These are phyloP conservation scores for Krasilnikovozyma curviuscula DNA, from an alignment of 768 basidiomycete species.

Conservation along the genomic window DNA sequence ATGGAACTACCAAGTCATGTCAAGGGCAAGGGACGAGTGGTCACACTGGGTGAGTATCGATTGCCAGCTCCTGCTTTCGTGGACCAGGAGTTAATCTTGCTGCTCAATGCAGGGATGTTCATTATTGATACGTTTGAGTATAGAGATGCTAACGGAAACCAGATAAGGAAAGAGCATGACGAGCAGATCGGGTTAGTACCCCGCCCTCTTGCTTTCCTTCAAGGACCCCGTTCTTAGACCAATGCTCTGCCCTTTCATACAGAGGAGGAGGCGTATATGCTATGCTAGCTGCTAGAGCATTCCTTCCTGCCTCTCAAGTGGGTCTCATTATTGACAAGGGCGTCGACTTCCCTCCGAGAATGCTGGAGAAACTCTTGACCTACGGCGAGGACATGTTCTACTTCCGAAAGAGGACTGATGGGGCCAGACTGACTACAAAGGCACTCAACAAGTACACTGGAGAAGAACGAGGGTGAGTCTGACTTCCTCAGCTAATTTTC, in stretches of 20 bases:
- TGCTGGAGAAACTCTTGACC: slow-evolving; percentile 37
- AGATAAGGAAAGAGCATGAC: slow-evolving; percentile 32
- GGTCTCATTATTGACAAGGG: slow-evolving; percentile 73
- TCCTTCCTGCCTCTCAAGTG: not conserved
- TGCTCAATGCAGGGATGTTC: slow-evolving; percentile 66
- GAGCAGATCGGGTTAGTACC: slow-evolving; percentile 37
- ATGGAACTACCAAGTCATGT: too few species aligned
- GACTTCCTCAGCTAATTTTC: slow-evolving; percentile 2
- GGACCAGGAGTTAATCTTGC: too few species aligned
- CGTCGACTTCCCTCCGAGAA: slow-evolving; percentile 44
- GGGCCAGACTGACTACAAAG: slow-evolving; percentile 41
- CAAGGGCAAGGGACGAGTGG: too few species aligned
- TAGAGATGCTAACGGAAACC: slow-evolving; percentile 37
- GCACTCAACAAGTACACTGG: slow-evolving; percentile 57
- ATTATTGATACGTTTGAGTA: slow-evolving; percentile 68
- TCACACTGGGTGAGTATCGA: too few species aligned
- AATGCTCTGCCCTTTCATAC: slow-evolving; percentile 23
- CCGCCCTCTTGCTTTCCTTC: not conserved
- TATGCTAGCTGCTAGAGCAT: slow-evolving; percentile 16
- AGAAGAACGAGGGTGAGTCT: slow-evolving; percentile 44
- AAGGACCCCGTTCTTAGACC: too few species aligned
- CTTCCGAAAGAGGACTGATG: slow-evolving; percentile 38
- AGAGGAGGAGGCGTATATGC: slow-evolving; percentile 86
- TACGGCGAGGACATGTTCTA: slow-evolving; percentile 64
- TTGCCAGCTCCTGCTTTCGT: too few species aligned